Conservation (phyloP, 257 asterid species). For the Verbascum thapsus region DNA sequence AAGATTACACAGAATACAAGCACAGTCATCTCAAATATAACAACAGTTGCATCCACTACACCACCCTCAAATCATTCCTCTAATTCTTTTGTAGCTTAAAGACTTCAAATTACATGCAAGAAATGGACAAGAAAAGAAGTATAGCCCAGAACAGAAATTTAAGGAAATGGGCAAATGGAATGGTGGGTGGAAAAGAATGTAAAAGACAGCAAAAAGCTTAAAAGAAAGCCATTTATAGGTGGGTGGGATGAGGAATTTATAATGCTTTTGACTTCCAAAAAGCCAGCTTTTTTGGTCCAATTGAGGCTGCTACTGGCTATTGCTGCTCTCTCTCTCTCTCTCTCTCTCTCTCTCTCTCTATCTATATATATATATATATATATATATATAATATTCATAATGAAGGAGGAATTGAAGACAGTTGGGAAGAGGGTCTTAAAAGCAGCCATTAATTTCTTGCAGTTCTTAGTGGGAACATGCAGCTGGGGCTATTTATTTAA, state of each 20-base stretch:
- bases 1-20: conserved; percentile 34
- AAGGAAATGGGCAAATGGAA: not conserved
- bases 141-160: not conserved
- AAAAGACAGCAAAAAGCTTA: not conserved
- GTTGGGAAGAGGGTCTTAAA: conserved; percentile 18
- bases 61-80: conserved; percentile 30
- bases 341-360: conserved; percentile 13
- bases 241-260: conserved; percentile 7
- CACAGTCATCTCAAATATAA: conserved; percentile 38
- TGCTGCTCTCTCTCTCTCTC: conserved; percentile 1
- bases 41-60: not conserved
- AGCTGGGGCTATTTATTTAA: too few species aligned
- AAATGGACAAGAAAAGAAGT: not conserved
- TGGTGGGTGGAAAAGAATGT: not conserved
- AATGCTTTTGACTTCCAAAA: conserved; percentile 30
- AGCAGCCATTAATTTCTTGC: conserved; percentile 19
- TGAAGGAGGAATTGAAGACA: conserved; percentile 10
- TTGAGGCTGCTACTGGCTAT: conserved; percentile 38
- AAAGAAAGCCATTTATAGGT: not conserved
- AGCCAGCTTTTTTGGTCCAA: conserved; percentile 32
- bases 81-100: not conserved
- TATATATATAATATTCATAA: too few species aligned
- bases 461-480: conserved; percentile 24
- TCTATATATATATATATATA: too few species aligned
- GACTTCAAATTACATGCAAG: conserved; percentile 7